phyloP scores from a whole-genome alignment of 805 yeast genomes.

The Monosporozyma yasuniensis region DNA sequence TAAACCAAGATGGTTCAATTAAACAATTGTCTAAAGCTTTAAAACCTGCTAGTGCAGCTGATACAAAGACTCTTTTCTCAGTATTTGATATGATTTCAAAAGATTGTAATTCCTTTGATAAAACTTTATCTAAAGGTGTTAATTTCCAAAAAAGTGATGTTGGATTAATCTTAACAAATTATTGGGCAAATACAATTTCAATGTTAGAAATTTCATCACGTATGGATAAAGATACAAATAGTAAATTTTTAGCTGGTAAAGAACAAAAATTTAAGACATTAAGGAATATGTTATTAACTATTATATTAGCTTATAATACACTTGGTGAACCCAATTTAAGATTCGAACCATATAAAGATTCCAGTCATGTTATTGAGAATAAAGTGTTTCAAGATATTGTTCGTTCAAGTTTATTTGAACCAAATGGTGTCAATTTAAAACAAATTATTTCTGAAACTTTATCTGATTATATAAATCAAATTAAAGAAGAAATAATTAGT shows the following conservation, averaged over 20 bases:
- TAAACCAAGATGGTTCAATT: constrained; percentile 6
- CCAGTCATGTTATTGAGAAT: constrained; percentile 10
- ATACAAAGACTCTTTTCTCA: constrained; percentile 11
- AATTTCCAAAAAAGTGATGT: constrained; percentile 14
- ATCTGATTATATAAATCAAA: constrained; percentile 10
- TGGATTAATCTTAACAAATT: constrained; percentile 14
- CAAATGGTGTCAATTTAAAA: constrained; percentile 3
- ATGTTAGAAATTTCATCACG: constrained; percentile 55
- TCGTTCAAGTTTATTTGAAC: constrained; percentile 11
- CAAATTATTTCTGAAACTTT: constrained; percentile 15
- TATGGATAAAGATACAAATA: constrained; percentile 32
- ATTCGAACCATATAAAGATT: neutral
- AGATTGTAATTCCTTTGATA: constrained; percentile 20
- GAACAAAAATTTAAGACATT: constrained; percentile 35
- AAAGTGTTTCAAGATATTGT: constrained; percentile 27
- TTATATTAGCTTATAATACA: constrained; percentile 12
- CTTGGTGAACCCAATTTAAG: constrained; percentile 16
- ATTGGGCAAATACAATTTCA: constrained; percentile 34
- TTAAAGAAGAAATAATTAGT: constrained; percentile 1
- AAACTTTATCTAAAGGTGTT: constrained; percentile 9
- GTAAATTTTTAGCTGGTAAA: constrained; percentile 28
- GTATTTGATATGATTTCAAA: constrained; percentile 13
- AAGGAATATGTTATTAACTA: constrained; percentile 18
- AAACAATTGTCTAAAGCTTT: constrained; percentile 8
- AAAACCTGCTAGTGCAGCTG: constrained; percentile 10